Percentiles rank a stretch among this genome's conserved stretches.
phyloP scores from a whole-genome alignment of 495 filamentous ascomycete genomes.

The Penicillium arizonense region DNA sequence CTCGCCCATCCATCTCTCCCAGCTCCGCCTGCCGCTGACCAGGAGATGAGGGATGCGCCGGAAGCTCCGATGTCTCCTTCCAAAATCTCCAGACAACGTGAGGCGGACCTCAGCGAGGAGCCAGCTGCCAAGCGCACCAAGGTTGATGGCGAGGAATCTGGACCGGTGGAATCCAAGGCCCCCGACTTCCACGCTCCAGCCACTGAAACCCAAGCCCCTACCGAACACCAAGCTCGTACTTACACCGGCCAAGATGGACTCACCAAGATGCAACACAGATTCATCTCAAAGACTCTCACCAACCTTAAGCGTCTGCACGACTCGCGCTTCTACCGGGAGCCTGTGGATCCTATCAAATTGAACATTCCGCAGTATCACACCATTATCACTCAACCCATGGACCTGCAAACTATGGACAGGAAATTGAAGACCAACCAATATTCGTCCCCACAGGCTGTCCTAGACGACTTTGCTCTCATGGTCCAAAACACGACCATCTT shows the following conservation, averaged over 20 bases:
- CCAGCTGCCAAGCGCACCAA: slow-evolving; percentile 76
- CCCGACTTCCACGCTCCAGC: slow-evolving; percentile 33
- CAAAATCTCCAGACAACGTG: slow-evolving; percentile 69
- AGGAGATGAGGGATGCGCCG: slow-evolving; percentile 41
- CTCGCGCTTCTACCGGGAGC: slow-evolving; percentile 66
- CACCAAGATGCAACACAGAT: slow-evolving; percentile 57
- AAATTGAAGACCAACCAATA: slow-evolving; percentile 74
- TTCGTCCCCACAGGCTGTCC: slow-evolving; percentile 57
- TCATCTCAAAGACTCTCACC: slow-evolving; percentile 52
- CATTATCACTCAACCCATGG: slow-evolving; percentile 75
- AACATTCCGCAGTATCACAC: slow-evolving; percentile 70
- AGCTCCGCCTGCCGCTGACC: slow-evolving; percentile 26
- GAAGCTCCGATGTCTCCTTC: slow-evolving; percentile 40
- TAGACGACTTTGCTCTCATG: slow-evolving; percentile 71
- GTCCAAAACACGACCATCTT: slow-evolving; percentile 73
- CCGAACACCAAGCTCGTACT: background rate
- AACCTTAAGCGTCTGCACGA: slow-evolving; percentile 80
- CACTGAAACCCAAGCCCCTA: slow-evolving; percentile 15
- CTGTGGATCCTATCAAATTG: slow-evolving; percentile 67
- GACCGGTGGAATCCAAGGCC: slow-evolving; percentile 34
- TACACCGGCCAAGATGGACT: slow-evolving; percentile 26
- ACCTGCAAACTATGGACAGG: slow-evolving; percentile 77
- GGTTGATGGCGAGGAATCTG: slow-evolving; percentile 45
- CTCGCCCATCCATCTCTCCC: slow-evolving; percentile 11
- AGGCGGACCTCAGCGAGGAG: slow-evolving; percentile 66